Evolutionary conservation across 192 early-diverging fungal species (phyloP).

Genomic region (Dissophora ornata): DNA sequence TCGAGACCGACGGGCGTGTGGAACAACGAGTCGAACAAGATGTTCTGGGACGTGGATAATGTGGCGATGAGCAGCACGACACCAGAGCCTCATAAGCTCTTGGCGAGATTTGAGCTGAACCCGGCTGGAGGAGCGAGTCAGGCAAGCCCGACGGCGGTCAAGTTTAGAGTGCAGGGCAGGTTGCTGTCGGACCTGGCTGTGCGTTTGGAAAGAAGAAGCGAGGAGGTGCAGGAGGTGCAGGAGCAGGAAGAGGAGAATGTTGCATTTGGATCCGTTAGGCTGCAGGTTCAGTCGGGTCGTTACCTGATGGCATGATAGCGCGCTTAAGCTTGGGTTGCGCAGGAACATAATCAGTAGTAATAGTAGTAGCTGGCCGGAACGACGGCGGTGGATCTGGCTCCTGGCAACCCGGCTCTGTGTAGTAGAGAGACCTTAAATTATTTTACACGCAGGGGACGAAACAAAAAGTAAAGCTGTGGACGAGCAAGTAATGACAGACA

Average conservation of each 20-base stretch:
- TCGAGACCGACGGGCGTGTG: slow-evolving; percentile 62
- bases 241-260: slow-evolving; percentile 2
- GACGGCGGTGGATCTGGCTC: too few relatives aligned
- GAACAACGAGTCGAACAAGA: slow-evolving; percentile 60
- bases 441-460: too few relatives aligned
- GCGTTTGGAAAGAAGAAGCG: slow-evolving; percentile 19
- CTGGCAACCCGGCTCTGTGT: too few relatives aligned
- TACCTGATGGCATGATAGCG: slow-evolving; percentile 28
- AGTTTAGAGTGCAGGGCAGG: slow-evolving; percentile 47
- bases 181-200: slow-evolving; percentile 47
- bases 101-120: slow-evolving; percentile 61
- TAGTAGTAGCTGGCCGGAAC: too few relatives aligned
- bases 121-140: slow-evolving; percentile 47
- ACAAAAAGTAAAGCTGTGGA: too few relatives aligned
- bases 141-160: slow-evolving; percentile 52
- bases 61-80: slow-evolving; percentile 24
- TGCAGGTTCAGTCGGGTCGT: slow-evolving; percentile 56
- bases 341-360: too few relatives aligned
- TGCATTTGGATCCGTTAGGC: slow-evolving; percentile 38
- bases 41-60: slow-evolving; percentile 62
- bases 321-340: background rate
- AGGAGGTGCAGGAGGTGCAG: background rate
- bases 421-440: too few relatives aligned
- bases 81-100: slow-evolving; percentile 49
- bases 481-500: too few relatives aligned